Evolutionary conservation across 306 rosid genomes (phyloP).

Genomic region (Quercus rubra): DNA sequence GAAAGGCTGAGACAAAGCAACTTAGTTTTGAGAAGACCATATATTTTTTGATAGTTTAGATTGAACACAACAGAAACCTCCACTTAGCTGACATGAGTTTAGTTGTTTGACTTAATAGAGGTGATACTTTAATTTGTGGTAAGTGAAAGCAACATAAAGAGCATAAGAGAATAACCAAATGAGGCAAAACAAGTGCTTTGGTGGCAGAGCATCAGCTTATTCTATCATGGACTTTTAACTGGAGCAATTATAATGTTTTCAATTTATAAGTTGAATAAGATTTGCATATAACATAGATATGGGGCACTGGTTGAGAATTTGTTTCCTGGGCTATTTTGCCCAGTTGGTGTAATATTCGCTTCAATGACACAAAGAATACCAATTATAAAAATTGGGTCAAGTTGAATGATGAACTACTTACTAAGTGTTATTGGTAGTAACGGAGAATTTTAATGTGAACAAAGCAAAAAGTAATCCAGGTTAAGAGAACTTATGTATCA

Average conservation of each 20-base stretch:
- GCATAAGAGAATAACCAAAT: slow-evolving; percentile 2
- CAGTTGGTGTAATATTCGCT: slow-evolving; percentile 34
- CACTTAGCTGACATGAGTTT: not conserved
- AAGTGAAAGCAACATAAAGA: not conserved
- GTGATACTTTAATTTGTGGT: not conserved
- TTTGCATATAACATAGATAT: not conserved
- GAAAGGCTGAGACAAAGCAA: no score
- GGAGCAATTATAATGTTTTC: not conserved
- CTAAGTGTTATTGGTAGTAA: slow-evolving; percentile 21
- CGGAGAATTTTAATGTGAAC: slow-evolving; percentile 28
- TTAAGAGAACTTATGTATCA: slow-evolving; percentile 21
- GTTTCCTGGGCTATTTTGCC: slow-evolving; percentile 26
- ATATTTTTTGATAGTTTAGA: not conserved
- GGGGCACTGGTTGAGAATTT: slow-evolving; percentile 30
- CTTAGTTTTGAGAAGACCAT: not conserved
- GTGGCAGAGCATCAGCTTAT: slow-evolving; percentile 18
- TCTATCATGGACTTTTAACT: not conserved
- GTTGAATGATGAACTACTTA: slow-evolving; percentile 19
- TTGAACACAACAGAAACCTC: not conserved
- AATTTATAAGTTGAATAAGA: not conserved
- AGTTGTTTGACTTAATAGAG: not conserved
- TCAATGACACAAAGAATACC: slow-evolving; percentile 7
- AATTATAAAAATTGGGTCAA: slow-evolving; percentile 19
- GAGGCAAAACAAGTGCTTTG: slow-evolving; percentile 22
- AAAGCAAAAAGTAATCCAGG: slow-evolving; percentile 19